phyloP scores from a whole-genome alignment of 2,329 filamentous ascomycete species.

The Stagonosporopsis rhizophila region DNA sequence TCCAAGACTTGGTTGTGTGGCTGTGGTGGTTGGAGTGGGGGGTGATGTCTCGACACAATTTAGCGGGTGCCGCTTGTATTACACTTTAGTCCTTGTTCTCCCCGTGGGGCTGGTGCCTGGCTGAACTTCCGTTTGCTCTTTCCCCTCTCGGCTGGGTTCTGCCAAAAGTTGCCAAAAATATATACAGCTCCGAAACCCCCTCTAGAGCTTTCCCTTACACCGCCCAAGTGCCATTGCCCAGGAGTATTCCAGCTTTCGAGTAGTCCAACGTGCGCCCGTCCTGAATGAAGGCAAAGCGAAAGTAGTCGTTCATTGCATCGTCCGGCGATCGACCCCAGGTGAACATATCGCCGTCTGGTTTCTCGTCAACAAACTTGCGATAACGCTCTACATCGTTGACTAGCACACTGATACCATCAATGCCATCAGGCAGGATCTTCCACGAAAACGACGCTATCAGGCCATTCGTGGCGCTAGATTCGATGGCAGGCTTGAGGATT shows the following conservation, averaged over 20 bases:
- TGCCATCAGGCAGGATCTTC: conserved; percentile 53
- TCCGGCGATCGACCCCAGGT: conserved; percentile 52
- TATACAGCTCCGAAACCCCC: not conserved
- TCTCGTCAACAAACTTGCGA: conserved; percentile 38
- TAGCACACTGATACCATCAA: conserved; percentile 78
- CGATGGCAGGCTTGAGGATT: conserved; percentile 34
- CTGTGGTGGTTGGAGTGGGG: not conserved
- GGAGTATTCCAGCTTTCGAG: conserved; percentile 37
- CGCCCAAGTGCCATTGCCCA: conserved; percentile 41
- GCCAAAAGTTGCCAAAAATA: not conserved
- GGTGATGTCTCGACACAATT: not conserved
- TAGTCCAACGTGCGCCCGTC: conserved; percentile 41
- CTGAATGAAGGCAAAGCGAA: conserved; percentile 45
- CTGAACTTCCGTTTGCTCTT: conserved; percentile 2
- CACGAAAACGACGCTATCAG: conserved; percentile 67
- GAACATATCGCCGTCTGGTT: conserved; percentile 22
- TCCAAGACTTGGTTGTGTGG: not conserved
- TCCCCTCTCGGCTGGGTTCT: not conserved
- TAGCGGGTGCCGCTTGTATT: not conserved
- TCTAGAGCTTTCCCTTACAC: not conserved
- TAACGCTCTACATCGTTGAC: conserved; percentile 82
- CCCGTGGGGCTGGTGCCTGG: not conserved
- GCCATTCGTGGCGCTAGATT: conserved; percentile 45
- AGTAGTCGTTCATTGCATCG: conserved; percentile 39
- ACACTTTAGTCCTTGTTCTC: not conserved